Percentiles rank a stretch among this genome's conserved stretches.
Conservation (phyloP, 495 filamentous ascomycete species). For the Neurospora cerealis region DNA sequence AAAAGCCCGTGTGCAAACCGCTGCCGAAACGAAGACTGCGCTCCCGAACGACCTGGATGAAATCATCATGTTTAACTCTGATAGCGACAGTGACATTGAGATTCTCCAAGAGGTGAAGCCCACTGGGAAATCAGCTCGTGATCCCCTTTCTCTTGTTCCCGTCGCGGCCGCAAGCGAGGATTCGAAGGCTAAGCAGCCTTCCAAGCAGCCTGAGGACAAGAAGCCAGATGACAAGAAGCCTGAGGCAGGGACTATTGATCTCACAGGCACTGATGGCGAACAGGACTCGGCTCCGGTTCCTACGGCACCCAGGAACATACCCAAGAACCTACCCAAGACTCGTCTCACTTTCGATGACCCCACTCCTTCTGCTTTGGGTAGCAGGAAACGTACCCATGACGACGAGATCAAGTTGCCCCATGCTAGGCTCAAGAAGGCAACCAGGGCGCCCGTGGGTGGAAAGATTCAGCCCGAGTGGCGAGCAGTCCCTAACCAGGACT, state of each 20-base stretch:
- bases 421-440: conserved; percentile 33
- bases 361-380: conserved; percentile 12
- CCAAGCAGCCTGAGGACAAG: neutral
- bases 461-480: conserved; percentile 50
- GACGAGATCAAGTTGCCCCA: conserved; percentile 51
- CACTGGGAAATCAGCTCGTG: neutral
- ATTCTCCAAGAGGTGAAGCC: neutral
- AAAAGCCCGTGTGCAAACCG: conserved; percentile 57
- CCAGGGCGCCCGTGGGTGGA: conserved; percentile 33
- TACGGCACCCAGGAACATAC: conserved; percentile 3
- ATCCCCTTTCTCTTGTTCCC: neutral
- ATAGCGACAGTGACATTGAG: conserved; percentile 35
- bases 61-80: conserved; percentile 72
- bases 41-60: conserved; percentile 52
- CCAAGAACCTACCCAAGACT: conserved; percentile 1
- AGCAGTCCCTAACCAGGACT: conserved; percentile 23
- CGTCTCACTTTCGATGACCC: conserved; percentile 3
- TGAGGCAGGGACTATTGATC: conserved; percentile 9
- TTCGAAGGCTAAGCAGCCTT: neutral
- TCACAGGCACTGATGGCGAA: conserved; percentile 7
- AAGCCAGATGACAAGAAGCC: neutral
- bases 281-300: neutral
- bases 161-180: neutral
- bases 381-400: conserved; percentile 59
- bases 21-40: conserved; percentile 40